Percentiles rank a stretch among this genome's conserved stretches.
These are phyloP conservation scores for Cladosporium phlei DNA, from an alignment of 2,329 filamentous ascomycete species.

Conservation along the genomic window DNA sequence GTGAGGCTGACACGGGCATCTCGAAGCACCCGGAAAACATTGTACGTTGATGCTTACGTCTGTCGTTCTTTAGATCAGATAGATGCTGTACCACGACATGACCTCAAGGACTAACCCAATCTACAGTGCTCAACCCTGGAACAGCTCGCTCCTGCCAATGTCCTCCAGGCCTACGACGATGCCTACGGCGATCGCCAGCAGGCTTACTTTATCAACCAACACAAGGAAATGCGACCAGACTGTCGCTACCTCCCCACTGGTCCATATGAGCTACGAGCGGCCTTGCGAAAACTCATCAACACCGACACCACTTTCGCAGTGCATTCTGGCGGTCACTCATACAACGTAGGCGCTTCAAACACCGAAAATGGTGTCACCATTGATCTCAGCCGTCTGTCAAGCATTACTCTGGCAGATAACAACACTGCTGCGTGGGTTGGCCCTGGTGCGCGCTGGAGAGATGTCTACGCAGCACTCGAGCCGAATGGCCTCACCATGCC, in stretches of 20 bases:
- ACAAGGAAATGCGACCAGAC: background rate
- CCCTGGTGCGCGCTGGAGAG: constrained; percentile 41
- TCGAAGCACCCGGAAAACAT: background rate
- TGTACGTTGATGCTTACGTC: background rate
- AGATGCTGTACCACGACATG: background rate
- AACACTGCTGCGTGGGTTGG: constrained; percentile 34
- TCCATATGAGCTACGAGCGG: constrained; percentile 1
- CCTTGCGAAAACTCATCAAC: background rate
- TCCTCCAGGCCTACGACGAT: background rate
- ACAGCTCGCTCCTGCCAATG: background rate
- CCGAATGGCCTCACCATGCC: constrained; percentile 38
- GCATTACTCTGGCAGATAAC: constrained; percentile 18
- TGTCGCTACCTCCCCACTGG: constrained; percentile 3
- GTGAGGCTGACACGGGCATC: background rate
- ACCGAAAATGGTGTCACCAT: constrained; percentile 25
- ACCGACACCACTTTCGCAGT: constrained; percentile 23
- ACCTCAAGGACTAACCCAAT: background rate
- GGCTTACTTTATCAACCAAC: constrained; percentile 6
- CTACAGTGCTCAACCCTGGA: constrained; percentile 1
- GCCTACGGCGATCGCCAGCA: background rate
- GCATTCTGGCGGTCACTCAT: constrained; percentile 25
- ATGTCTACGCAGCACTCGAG: constrained; percentile 40
- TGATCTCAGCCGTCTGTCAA: constrained; percentile 21
- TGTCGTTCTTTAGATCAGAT: background rate
- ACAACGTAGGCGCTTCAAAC: constrained; percentile 22